phyloP scores from a whole-genome alignment of 768 basidiomycete genomes.

The Ramaria rubella region DNA sequence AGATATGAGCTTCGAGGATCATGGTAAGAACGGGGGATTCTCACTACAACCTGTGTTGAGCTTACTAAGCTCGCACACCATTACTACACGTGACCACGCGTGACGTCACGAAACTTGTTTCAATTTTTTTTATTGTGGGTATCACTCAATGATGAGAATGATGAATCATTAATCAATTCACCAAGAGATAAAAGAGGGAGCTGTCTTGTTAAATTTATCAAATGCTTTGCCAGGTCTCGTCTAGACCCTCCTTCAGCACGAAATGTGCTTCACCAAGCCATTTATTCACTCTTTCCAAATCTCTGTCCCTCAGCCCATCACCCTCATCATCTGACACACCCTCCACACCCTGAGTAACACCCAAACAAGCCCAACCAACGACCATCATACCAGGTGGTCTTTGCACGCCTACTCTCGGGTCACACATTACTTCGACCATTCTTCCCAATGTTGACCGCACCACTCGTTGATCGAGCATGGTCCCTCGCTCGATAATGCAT shows the following conservation, averaged over 20 bases:
- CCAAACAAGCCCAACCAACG: conserved; percentile 85
- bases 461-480: conserved; percentile 86
- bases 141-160: too few species aligned
- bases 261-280: conserved; percentile 63
- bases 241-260: conserved; percentile 61
- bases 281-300: conserved; percentile 40
- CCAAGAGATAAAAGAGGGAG: not conserved
- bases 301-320: conserved; percentile 35
- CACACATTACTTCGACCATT: conserved; percentile 64
- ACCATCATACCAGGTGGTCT: conserved; percentile 95
- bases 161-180: not conserved
- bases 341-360: conserved; percentile 68
- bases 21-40: too few species aligned
- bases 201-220: not conserved
- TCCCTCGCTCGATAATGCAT: conserved; percentile 92
- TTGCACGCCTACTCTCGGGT: conserved; percentile 59
- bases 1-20: too few species aligned
- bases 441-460: conserved; percentile 70
- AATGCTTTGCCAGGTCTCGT: conserved; percentile 31
- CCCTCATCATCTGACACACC: conserved; percentile 61
- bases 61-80: too few species aligned
- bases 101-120: too few species aligned
- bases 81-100: too few species aligned
- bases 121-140: too few species aligned
- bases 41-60: too few species aligned